Base-by-base conservation (phyloP, 2,329 filamentous ascomycete genomes). In the Monosporascus sp. region DNA sequence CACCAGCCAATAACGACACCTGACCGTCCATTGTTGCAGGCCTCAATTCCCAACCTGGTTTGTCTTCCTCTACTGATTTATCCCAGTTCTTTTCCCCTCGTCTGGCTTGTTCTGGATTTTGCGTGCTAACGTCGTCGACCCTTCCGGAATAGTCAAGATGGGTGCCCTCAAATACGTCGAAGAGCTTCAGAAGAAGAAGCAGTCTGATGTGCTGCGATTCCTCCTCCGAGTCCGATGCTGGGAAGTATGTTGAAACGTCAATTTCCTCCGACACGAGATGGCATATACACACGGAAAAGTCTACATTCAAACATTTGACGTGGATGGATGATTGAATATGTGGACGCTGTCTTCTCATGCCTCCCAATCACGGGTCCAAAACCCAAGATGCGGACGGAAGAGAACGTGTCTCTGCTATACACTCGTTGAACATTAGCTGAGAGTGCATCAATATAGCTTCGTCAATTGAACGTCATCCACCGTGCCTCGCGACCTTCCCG, bases 101-200 rank as follows among this genome's bases (percentile, higher is more conserved):
- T 14, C 11, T 18, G 38, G 38, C 18, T n/a, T 25, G 14, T 31
- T 27, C n/a, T 27, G 5, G 24, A 11, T 22, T 18, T n/a, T 22
- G 22, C 18, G 24, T 62, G 60, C 63, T 66, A 57, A 66, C 57
- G 49, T 55, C 47, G 22, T 49, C 52, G 27, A 45, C 49, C 27
- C 49, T 45, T 20, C 31, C 34, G 4, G 25, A 59, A 67, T 65
- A 82, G 80, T 72, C 74, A 83, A 93, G 85, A 97, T 97, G 94
- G 94, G 94, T 89, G 93, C 93, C 84, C 90, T 97, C 80, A 99
- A 99, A 84, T 99, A 96, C 84, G 90, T 99, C 82, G 95, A 99
- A 87, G 94, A 99, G 86, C 89, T 99, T 83, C 91, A 97, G 80
- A 97, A 99, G 91, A 97, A 96, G 90, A 99, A 99, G 91, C 94